phyloP scores from a whole-genome alignment of 768 basidiomycete genomes.

The Lepiota brunneoincarnata region DNA sequence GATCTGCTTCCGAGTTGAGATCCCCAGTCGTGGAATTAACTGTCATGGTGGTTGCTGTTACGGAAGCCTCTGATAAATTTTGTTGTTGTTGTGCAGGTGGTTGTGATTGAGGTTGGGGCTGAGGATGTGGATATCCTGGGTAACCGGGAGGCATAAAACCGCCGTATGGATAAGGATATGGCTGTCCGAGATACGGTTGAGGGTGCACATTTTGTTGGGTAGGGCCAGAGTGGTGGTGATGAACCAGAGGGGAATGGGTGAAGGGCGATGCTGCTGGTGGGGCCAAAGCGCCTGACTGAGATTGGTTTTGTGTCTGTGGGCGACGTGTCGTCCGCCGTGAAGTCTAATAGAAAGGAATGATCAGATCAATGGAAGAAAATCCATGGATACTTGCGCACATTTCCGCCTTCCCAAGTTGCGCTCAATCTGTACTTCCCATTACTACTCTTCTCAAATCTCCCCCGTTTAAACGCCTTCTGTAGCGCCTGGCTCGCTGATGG shows the following conservation, averaged over 20 bases:
- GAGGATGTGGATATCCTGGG: slow-evolving; percentile 22
- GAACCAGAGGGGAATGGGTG: slow-evolving; percentile 52
- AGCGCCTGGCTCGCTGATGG: slow-evolving; percentile 88
- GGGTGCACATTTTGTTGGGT: slow-evolving; percentile 18
- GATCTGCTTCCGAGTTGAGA: slow-evolving; percentile 22
- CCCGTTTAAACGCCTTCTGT: slow-evolving; percentile 82
- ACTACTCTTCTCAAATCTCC: slow-evolving; percentile 73
- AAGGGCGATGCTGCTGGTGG: slow-evolving; percentile 48
- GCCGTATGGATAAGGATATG: slow-evolving; percentile 38
- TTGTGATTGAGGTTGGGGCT: slow-evolving; percentile 22
- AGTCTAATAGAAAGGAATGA: slow-evolving; percentile 42
- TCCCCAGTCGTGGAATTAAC: slow-evolving; percentile 33
- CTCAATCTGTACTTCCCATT: slow-evolving; percentile 76
- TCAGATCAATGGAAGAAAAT: slow-evolving; percentile 5
- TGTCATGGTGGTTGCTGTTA: slow-evolving; percentile 14
- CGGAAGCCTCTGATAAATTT: slow-evolving; percentile 11
- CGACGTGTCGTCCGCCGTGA: slow-evolving; percentile 76
- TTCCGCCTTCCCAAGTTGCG: slow-evolving; percentile 77
- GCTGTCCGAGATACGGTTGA: slow-evolving; percentile 34
- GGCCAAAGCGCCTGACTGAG: slow-evolving; percentile 20
- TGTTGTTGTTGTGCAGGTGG: slow-evolving; percentile 15
- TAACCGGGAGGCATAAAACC: slow-evolving; percentile 18
- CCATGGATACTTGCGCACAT: slow-evolving; percentile 43
- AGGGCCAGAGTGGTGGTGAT: slow-evolving; percentile 24
- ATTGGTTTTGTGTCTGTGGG: slow-evolving; percentile 56